Evolutionary conservation across 371 early-diverging fungal species (phyloP), one percentile per base, ranked within the genome.

Genomic region (Rhizomucor pusillus): DNA sequence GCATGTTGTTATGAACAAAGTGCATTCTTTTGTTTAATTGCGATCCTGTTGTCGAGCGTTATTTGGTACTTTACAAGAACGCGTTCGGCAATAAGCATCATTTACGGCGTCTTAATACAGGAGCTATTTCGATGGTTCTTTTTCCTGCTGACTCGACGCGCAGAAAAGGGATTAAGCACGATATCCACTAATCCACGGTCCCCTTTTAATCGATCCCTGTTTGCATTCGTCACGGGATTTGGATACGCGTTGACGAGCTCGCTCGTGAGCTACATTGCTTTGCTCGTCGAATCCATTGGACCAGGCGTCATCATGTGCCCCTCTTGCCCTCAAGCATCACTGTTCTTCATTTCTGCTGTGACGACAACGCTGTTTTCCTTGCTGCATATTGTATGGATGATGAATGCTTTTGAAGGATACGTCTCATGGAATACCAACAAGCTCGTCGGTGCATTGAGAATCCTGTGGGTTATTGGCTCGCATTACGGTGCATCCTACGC

Each of bases 21-120:
- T 53, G 87, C 88, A 7, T 90, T 90, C 67, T 88, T 87, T 62
- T 90, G 88, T 75, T 70, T 90, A 14, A 58, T 90, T 12, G 85
- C 90, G 0, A 66, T 88, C 29, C 71, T 90, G 7, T 23, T 88
- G 1, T 77, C 90, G 10, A 85, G 88, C 16, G 75, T 80, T 13
- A 77, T 90, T 45, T 90, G 90, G 90, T 86, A 77, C 62, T 48
- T 79, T 13, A 69, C 68, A 23, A 71, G 69, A 40, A 14, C 55
- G 0, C 55, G 57, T 13, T 68, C 68, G 35, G 46, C 62, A 5
- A 56, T 75, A n/a, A 80, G 79, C 9, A 82, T 89, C 44, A 62
- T 75, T 5, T 81, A 87, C 43, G 79, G 82, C 16, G 74, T 88
- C 11, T 59, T 78, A 10, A 68, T 86, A 1, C 89, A 90, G 62